A percentile compares a stretch with the other conserved stretches of the same genome.
phyloP scores from a whole-genome alignment of 805 yeast species.

The Myxozyma neotropica region DNA sequence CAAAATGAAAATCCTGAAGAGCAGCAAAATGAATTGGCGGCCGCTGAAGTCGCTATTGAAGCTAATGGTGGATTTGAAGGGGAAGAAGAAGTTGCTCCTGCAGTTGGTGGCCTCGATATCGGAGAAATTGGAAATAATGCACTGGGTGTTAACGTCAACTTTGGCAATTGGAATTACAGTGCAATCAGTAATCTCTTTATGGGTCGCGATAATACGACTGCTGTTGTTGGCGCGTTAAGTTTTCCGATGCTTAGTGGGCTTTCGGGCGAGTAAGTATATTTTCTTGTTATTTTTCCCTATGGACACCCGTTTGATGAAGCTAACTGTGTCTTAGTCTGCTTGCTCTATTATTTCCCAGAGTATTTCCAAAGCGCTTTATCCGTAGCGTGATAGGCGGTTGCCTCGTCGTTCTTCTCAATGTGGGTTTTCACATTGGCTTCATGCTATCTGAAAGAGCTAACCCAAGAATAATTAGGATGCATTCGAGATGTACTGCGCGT shows the following conservation, averaged over 20 bases:
- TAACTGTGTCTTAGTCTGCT: slow-evolving; percentile 15
- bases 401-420: slow-evolving; percentile 21
- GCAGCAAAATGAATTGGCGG: background rate
- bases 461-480: too few relatives aligned
- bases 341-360: slow-evolving; percentile 7
- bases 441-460: background rate
- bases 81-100: background rate
- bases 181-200: background rate
- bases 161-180: slow-evolving; percentile 3
- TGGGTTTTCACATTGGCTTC: background rate
- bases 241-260: slow-evolving; percentile 21
- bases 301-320: too few relatives aligned
- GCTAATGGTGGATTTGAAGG: too few relatives aligned
- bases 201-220: slow-evolving; percentile 3
- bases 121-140: background rate
- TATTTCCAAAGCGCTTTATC: slow-evolving; percentile 2
- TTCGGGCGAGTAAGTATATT: slow-evolving; percentile 20
- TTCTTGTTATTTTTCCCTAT: background rate
- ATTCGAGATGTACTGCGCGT: slow-evolving; percentile 28
- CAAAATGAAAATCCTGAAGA: background rate
- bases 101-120: background rate
- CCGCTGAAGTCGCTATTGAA: background rate
- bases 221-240: slow-evolving; percentile 20
- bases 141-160: background rate
- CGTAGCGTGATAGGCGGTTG: slow-evolving; percentile 25